These are phyloP conservation scores for Medakamo hakoo DNA, from an alignment of 139 green algal genomes.

Conservation along the genomic window DNA sequence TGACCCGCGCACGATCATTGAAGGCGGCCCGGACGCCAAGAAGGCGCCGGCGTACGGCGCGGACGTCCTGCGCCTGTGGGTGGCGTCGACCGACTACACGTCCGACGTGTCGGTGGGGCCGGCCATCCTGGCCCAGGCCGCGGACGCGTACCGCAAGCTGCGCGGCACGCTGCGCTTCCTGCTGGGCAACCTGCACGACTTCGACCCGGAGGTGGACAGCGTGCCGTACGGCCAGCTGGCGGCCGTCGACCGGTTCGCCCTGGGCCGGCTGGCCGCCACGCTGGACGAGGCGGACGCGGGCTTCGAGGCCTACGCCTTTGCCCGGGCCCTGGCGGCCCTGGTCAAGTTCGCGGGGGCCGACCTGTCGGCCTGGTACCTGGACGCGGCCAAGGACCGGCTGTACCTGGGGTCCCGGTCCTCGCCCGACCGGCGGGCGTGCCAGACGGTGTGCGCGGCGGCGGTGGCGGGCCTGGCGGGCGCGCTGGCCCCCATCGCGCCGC, in stretches of 20 bases:
- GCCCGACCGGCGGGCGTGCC: slow-evolving; percentile 47
- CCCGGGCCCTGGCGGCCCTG: slow-evolving; percentile 16
- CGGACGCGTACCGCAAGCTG: slow-evolving; percentile 86
- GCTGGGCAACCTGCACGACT: slow-evolving; percentile 85
- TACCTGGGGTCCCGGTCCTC: slow-evolving; percentile 51
- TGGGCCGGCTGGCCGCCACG: slow-evolving; percentile 24
- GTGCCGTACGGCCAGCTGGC: slow-evolving; percentile 43
- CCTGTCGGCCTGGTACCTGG: slow-evolving; percentile 92
- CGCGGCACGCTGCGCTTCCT: slow-evolving; percentile 85
- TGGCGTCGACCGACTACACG: slow-evolving; percentile 85
- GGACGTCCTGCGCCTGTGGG: slow-evolving; percentile 93
- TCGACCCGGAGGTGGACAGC: slow-evolving; percentile 33
- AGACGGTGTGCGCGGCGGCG: slow-evolving; percentile 65
- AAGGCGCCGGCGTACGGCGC: slow-evolving; percentile 75
- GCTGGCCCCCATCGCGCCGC: slow-evolving; percentile 56
- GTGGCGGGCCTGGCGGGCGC: slow-evolving; percentile 29
- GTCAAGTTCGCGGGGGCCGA: slow-evolving; percentile 74
- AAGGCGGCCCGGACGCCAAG: slow-evolving; percentile 84
- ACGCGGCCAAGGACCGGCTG: slow-evolving; percentile 85
- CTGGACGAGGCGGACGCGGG: slow-evolving; percentile 39
- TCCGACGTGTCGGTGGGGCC: slow-evolving; percentile 74
- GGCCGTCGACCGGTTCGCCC: slow-evolving; percentile 48
- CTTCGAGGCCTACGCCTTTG: slow-evolving; percentile 71
- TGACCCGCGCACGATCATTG: slow-evolving; percentile 76
- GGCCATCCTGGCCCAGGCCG: slow-evolving; percentile 68